Percentiles rank a stretch among this genome's conserved stretches.
Conservation (phyloP, 2,329 filamentous ascomycete genomes). For the Colletotrichum sp. region DNA sequence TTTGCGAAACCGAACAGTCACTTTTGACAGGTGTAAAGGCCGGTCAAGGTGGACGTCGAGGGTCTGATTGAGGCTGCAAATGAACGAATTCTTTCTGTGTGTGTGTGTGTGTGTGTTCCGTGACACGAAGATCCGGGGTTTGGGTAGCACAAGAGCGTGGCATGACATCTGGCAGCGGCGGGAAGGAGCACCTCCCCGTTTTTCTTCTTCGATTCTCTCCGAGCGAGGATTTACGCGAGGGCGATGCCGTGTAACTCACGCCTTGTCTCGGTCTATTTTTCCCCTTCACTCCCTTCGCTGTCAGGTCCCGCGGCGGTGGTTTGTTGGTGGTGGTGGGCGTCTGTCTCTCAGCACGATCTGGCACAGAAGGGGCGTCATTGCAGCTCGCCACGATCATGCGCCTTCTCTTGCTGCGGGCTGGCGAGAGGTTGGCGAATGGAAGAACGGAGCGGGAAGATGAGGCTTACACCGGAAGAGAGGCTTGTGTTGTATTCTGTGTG, state of each 20-base stretch:
- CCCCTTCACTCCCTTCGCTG: not conserved
- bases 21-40: not conserved
- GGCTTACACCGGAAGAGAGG: not conserved
- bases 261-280: not conserved
- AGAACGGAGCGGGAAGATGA: not conserved
- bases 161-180: not conserved
- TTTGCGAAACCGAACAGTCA: not conserved
- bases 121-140: conserved; percentile 7
- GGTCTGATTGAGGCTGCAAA: not conserved
- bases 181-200: not conserved
- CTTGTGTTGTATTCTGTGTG: not conserved
- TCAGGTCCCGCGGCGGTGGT: not conserved
- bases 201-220: not conserved
- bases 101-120: not conserved
- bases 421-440: not conserved
- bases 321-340: not conserved
- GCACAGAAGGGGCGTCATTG: not conserved
- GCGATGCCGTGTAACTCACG: not conserved
- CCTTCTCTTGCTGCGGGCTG: not conserved
- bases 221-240: not conserved
- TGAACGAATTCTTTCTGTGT: not conserved
- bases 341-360: not conserved
- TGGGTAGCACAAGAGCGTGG: not conserved
- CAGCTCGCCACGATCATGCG: not conserved
- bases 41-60: not conserved